Base-by-base conservation (phyloP, 1,139 yeast species). In the Zygosaccharomyces pseudobailii region DNA sequence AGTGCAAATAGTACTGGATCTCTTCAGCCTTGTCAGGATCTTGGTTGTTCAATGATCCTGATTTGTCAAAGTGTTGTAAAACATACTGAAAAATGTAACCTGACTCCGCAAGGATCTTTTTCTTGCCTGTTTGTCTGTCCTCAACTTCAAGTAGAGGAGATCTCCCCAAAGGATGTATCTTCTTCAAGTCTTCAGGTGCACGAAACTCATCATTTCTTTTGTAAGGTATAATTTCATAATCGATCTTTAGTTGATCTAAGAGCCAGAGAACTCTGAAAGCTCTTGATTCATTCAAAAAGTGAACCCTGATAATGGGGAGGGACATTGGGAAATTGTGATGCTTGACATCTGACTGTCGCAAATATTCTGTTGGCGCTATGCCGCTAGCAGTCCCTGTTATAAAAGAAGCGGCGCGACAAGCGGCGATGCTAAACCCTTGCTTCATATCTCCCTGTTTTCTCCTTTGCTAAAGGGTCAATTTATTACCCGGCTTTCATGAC, bases 131-230 rank as follows among this genome's bases (percentile, higher is more conserved):
- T 33, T 61, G 62, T 35, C 68, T 64, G n/a, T 82, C 80, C 57
- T 76, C 76, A 25, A 79, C 69, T 47, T 76, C 79, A 39, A 79
- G 61, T 4, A 80, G 61, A 0, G 87, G 86, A 1, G 79, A 67
- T 56, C 78, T 78, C 0, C 84, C 85, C 27, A 75, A 60, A 4
- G 83, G 82, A 55, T 80, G 84, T 7, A 79, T 71, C 36, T 74
- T 70, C 50, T 71, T 72, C 36, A 80, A 64, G 32, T 73, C 80
- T 5, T 56, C 53, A 13, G 72, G 73, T 6, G 75, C 75, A 38
- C 68, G 64, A 28, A 42, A 45, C 9, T 70, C 66, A 10, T 69
- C 65, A 49, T 74, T 71, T 39, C 86, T 71, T 48, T 74, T 66
- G 61, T 76, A 79, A 2, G 74, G 62, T 45, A 74, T 71, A 13